Conservation (phyloP, 192 early-diverging fungal species). For the Coemansia sp. region DNA sequence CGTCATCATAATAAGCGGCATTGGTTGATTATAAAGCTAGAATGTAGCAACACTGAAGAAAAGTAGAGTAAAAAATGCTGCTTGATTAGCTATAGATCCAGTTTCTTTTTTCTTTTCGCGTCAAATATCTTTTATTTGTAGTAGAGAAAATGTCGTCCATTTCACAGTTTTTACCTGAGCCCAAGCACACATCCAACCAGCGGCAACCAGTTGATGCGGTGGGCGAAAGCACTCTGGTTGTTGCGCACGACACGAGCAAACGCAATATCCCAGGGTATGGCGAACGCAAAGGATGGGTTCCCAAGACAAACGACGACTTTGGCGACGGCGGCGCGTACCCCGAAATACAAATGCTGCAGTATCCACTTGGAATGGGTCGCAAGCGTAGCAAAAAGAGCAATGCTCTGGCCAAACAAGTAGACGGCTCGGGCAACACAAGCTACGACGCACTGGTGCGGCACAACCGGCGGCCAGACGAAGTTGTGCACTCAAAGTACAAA, state of each 20-base stretch:
- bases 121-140: slow-evolving; percentile 2
- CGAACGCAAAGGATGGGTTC: slow-evolving; percentile 73
- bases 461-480: slow-evolving; percentile 64
- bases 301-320: slow-evolving; percentile 81
- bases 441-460: slow-evolving; percentile 89
- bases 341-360: slow-evolving; percentile 89
- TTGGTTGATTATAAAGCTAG: slow-evolving; percentile 34
- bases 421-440: slow-evolving; percentile 81
- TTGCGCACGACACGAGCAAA: not conserved
- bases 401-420: slow-evolving; percentile 85
- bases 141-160: slow-evolving; percentile 36
- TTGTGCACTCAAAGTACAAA: slow-evolving; percentile 82
- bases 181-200: slow-evolving; percentile 23
- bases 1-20: slow-evolving; percentile 90
- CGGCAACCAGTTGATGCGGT: not conserved
- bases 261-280: slow-evolving; percentile 72
- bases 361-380: slow-evolving; percentile 93
- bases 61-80: not conserved
- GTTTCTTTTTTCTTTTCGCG: not conserved
- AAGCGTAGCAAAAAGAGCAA: slow-evolving; percentile 49
- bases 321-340: slow-evolving; percentile 98
- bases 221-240: not conserved
- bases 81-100: not conserved
- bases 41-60: not conserved
- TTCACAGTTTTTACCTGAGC: slow-evolving; percentile 52